Conservation (phyloP, 148 eudicot genomes). For the Amaranthus palmeri region DNA sequence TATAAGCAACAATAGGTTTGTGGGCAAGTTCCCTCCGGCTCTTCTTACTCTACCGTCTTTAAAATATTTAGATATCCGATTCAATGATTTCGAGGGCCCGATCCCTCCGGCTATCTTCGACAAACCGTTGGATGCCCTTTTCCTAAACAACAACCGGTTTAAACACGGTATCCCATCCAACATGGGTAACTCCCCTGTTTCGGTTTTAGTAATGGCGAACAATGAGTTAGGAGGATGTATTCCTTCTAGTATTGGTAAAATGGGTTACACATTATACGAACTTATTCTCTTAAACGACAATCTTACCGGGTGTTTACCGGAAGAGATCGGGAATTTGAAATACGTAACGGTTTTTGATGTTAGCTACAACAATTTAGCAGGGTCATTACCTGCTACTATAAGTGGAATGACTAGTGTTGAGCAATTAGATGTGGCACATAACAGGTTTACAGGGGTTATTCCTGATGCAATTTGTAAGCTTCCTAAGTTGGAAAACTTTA, state of each 20-base stretch:
- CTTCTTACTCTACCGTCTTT: constrained; percentile 44
- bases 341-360: constrained; percentile 78
- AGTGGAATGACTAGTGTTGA: constrained; percentile 54
- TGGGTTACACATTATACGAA: constrained; percentile 69
- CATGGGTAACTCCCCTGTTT: constrained; percentile 85
- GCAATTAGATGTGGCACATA: constrained; percentile 72
- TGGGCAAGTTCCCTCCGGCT: constrained; percentile 61
- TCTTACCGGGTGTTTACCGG: constrained; percentile 72
- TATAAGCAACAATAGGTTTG: constrained; percentile 83
- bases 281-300: constrained; percentile 66
- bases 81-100: constrained; percentile 80
- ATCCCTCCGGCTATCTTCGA: constrained; percentile 58
- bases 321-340: constrained; percentile 46
- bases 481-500: constrained; percentile 61
- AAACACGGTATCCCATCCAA: constrained; percentile 60
- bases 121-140: constrained; percentile 66
- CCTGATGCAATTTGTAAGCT: constrained; percentile 53
- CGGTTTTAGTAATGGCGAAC: constrained; percentile 80
- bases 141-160: constrained; percentile 78
- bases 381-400: constrained; percentile 41
- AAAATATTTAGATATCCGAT: constrained; percentile 74
- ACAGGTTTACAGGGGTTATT: constrained; percentile 55
- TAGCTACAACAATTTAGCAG: constrained; percentile 61
- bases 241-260: constrained; percentile 75
- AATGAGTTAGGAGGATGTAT: constrained; percentile 81